Conservation (phyloP, 352 stramenopile species). For the Phytophthora syringae region DNA sequence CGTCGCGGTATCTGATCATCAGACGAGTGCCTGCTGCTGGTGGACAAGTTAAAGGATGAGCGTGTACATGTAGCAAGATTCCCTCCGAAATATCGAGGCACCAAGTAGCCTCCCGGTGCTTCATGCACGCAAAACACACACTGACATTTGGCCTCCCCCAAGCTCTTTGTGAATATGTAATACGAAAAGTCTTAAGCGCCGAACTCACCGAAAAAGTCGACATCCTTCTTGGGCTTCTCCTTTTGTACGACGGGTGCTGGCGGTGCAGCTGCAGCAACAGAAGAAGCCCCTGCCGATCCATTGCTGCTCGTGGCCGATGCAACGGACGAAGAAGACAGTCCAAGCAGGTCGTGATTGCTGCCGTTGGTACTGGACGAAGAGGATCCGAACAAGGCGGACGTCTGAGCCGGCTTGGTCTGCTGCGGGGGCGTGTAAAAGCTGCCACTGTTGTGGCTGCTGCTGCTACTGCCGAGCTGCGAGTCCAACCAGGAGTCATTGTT, state of each 20-base stretch:
- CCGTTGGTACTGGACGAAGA: conserved; percentile 43
- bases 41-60: conserved; percentile 9
- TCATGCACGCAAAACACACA: conserved; percentile 18
- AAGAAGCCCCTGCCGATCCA: conserved; percentile 22
- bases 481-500: conserved; percentile 79
- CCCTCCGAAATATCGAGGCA: not conserved
- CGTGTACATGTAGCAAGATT: not conserved
- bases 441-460: conserved; percentile 16
- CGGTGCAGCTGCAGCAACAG: conserved; percentile 29
- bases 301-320: conserved; percentile 27
- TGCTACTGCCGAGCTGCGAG: conserved; percentile 47
- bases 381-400: conserved; percentile 57
- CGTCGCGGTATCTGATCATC: too few species aligned
- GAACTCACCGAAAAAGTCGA: conserved; percentile 88
- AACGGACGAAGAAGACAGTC: conserved; percentile 28
- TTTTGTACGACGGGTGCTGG: conserved; percentile 39
- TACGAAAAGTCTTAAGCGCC: conserved; percentile 55
- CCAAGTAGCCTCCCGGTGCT: conserved; percentile 5
- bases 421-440: conserved; percentile 28
- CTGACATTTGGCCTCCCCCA: conserved; percentile 21
- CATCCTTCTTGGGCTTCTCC: conserved; percentile 74
- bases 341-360: conserved; percentile 36
- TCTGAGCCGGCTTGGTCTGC: conserved; percentile 37
- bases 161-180: conserved; percentile 33
- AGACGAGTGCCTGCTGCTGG: not conserved